Evolutionary conservation across 805 yeast genomes (phyloP).

Genomic region (Saccharomycopsis sp.): DNA sequence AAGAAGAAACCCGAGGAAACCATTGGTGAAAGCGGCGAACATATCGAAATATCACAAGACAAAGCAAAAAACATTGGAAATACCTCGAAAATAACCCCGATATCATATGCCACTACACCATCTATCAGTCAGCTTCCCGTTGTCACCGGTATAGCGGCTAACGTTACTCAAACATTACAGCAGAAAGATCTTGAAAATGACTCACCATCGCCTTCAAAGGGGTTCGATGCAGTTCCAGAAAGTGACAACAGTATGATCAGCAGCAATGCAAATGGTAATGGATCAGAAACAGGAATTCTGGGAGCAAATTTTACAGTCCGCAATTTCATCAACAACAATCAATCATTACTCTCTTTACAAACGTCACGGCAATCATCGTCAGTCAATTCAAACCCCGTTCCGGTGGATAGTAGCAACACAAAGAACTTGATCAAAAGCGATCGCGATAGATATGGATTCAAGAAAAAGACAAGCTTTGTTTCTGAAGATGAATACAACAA

Average conservation of each 20-base stretch:
- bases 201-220: no score
- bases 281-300: no score
- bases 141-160: neutral
- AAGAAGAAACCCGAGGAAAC: no score
- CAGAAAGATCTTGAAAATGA: no score
- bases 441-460: slow-evolving; percentile 82
- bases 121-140: neutral
- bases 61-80: neutral
- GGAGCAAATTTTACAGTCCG: no score
- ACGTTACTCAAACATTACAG: slow-evolving; percentile 4
- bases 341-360: slow-evolving; percentile 8
- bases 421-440: slow-evolving; percentile 21
- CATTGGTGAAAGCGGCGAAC: no score
- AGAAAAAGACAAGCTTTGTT: slow-evolving; percentile 49
- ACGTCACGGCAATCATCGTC: neutral
- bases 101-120: slow-evolving; percentile 12
- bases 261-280: no score
- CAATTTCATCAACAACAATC: slow-evolving; percentile 9
- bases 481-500: slow-evolving; percentile 49
- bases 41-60: no score
- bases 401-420: neutral
- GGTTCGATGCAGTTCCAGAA: no score
- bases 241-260: no score
- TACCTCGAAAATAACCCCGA: slow-evolving; percentile 1
- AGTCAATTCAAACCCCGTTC: neutral